These are phyloP conservation scores for Chondrostereum purpureum DNA, from an alignment of 1,284 basidiomycete genomes.

Conservation along the genomic window DNA sequence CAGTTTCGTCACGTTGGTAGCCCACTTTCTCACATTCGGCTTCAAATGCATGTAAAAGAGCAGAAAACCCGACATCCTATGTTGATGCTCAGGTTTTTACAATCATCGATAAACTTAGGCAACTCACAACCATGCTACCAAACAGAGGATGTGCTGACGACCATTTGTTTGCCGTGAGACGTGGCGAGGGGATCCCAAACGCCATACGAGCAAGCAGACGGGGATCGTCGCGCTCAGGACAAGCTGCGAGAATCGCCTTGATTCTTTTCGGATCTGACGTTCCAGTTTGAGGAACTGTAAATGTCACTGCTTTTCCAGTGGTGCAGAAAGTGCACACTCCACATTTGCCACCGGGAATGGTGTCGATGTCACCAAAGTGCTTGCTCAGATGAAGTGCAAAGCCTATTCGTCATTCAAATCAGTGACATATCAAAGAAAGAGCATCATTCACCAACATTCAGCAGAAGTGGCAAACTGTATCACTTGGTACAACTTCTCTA, in stretches of 20 bases:
- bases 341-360: constrained; percentile 36
- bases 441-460: constrained; percentile 29
- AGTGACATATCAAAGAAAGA: neutral
- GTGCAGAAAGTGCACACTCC: constrained; percentile 39
- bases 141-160: constrained; percentile 33
- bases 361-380: constrained; percentile 41
- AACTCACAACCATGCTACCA: constrained; percentile 29
- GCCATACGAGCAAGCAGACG: constrained; percentile 43
- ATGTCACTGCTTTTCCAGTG: constrained; percentile 31
- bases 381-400: constrained; percentile 34
- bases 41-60: neutral
- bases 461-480: constrained; percentile 37
- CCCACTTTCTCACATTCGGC: neutral
- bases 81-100: no score
- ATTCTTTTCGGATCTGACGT: constrained; percentile 27
- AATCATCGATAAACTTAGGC: no score
- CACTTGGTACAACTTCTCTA: constrained; percentile 35
- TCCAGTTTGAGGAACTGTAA: constrained; percentile 22
- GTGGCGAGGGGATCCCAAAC: constrained; percentile 41
- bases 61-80: neutral
- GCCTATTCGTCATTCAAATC: neutral
- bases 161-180: constrained; percentile 35
- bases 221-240: constrained; percentile 43
- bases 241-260: constrained; percentile 33
- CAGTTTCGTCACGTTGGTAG: neutral